A percentile compares a stretch with the other conserved stretches of the same genome.
Conservation (phyloP, 805 yeast species). For the Kuraishia piskuri region DNA sequence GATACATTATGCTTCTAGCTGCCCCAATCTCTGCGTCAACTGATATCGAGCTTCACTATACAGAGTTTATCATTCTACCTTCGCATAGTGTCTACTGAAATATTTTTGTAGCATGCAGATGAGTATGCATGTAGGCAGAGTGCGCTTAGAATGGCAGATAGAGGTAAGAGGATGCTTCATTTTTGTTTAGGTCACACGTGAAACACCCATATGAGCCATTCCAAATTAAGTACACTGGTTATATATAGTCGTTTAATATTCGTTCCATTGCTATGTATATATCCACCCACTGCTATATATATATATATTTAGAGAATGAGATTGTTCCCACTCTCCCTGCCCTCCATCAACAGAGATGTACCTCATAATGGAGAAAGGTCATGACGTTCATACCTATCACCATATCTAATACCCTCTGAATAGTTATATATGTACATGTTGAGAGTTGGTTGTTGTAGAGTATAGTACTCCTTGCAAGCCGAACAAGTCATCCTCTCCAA, state of each 20-base stretch:
- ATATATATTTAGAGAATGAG: no score
- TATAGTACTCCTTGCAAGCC: no score
- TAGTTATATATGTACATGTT: not conserved
- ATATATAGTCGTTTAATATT: not conserved
- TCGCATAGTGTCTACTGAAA: not conserved
- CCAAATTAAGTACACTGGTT: no score
- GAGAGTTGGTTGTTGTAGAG: not conserved
- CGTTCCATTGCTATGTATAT: not conserved
- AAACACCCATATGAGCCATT: no score
- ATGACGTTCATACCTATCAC: not conserved
- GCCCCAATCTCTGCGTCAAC: no score
- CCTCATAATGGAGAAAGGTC: no score
- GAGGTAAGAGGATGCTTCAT: not conserved
- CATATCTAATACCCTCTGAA: not conserved
- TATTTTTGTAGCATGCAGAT: not conserved
- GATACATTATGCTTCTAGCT: no score
- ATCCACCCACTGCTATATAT: not conserved
- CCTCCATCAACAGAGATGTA: no score
- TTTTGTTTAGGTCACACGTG: no score
- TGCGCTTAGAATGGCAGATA: not conserved
- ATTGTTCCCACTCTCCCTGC: not conserved
- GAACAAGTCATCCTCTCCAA: no score
- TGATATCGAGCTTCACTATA: no score
- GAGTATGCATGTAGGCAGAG: not conserved
- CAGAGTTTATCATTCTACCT: not conserved